Evolutionary conservation across 2,329 filamentous ascomycete genomes (phyloP).

Genomic region (Fusarium sp.): DNA sequence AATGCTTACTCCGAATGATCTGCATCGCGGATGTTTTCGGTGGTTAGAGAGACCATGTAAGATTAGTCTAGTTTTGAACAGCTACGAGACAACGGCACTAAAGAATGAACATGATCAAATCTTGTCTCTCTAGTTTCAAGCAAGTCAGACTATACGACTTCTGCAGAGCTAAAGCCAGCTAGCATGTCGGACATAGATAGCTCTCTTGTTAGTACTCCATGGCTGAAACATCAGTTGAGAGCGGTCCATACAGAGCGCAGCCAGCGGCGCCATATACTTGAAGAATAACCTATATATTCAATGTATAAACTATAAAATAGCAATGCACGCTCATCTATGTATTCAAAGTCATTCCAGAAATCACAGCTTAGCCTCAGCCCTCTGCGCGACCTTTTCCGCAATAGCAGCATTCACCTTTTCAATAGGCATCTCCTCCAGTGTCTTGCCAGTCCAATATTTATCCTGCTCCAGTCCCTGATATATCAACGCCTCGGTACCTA

Average conservation of each 20-base stretch:
- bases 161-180: no score
- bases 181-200: neutral
- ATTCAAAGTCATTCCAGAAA: neutral
- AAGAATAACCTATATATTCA: no score
- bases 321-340: conserved; percentile 30
- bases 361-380: conserved; percentile 41
- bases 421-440: conserved; percentile 63
- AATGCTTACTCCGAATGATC: neutral
- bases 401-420: conserved; percentile 45
- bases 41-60: neutral
- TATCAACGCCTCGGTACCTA: conserved; percentile 82
- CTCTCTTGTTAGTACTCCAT: neutral
- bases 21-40: neutral
- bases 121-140: no score
- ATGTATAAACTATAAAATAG: neutral
- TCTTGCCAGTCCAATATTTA: conserved; percentile 72
- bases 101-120: neutral
- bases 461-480: conserved; percentile 81
- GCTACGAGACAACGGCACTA: no score
- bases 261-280: no score
- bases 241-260: no score
- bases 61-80: neutral
- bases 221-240: no score
- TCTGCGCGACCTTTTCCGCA: conserved; percentile 44
- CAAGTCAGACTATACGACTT: no score